Evolutionary conservation across 116 monocot species (phyloP), one percentile per base, ranked within the genome.

Genomic region (Trichopus zeylanicus): DNA sequence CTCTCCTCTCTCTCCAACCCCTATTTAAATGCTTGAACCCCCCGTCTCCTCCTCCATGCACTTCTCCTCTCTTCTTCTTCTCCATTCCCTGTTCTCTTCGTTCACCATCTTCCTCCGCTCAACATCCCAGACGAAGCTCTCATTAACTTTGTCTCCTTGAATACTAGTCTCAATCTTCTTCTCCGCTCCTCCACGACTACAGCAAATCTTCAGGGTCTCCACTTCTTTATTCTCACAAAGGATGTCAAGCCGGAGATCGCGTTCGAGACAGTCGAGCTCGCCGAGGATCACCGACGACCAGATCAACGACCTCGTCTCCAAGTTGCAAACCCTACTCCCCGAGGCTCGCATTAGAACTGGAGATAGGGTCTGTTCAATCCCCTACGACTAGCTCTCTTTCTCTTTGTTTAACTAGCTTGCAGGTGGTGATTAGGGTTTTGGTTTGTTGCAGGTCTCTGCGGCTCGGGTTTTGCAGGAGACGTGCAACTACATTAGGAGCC

Each of bases 381-480:
- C 12, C 16, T 27, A 8, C 26, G 18, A 13, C 12, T 28, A 51
- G 22, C 2, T 22, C 32, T 4, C 51, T 51, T 6, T 20, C 51
- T 22, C 32, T 33, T 33, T 5, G 32, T 33, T 33, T 8, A 33
- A 33, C 6, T 33, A 10, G 18, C 13, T 42, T 42, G 42, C 2
- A 16, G 12, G n/a, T 9, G 3, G n/a, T n/a, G 11, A 53, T 29
- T 53, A 52, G 9, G 22, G 52, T 53, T 53, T 46, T 12, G 6
- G 4, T 6, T 53, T 53, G 38, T 21, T 67, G 46, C 75, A 95
- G 95, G 87, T 64, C 31, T 74, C 87, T 0, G 77, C 87, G 1
- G 63, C 76, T 2, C 90, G 57, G 67, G 89, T 95, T 7, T 62
- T 95, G 69, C 86, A 95, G 60, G 95, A 95, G 56, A 95, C 90